A percentile compares a stretch with the other conserved stretches of the same genome.
These are phyloP conservation scores for Cytospora leucostoma DNA, from an alignment of 2,329 filamentous ascomycete genomes.

Conservation along the genomic window DNA sequence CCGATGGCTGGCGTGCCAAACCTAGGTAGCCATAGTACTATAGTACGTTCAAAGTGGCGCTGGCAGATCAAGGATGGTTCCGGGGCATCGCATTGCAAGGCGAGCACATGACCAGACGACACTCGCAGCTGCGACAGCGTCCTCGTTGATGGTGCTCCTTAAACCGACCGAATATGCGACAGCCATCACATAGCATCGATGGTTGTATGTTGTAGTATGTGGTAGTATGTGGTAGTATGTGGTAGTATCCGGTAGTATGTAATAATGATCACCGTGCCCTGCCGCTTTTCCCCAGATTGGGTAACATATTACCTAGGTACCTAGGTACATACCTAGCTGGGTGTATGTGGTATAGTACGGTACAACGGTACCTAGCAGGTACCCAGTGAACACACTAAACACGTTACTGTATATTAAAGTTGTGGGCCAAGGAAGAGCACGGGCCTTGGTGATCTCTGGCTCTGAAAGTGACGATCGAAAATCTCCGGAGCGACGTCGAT, in stretches of 20 bases:
- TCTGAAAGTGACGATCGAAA: not conserved
- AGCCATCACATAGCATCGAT: too few species aligned
- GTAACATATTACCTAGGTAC: too few species aligned
- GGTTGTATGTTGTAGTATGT: too few species aligned
- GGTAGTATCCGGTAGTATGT: not conserved
- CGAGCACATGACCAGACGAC: slow-evolving; percentile 1
- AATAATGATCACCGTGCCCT: not conserved
- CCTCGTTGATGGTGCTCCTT: too few species aligned
- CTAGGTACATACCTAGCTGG: not conserved
- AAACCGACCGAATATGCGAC: too few species aligned
- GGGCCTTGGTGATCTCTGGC: not conserved
- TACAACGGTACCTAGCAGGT: not conserved
- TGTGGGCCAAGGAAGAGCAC: not conserved
- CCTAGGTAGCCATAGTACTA: not conserved
- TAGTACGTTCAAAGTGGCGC: not conserved
- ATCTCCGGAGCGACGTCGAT: slow-evolving; percentile 1
- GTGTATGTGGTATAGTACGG: not conserved
- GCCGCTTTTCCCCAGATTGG: too few species aligned
- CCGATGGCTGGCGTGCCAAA: not conserved
- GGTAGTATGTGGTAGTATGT: not conserved
- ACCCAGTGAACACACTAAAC: too few species aligned
- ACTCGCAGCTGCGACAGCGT: not conserved
- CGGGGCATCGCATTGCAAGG: slow-evolving; percentile 1
- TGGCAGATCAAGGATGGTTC: not conserved
- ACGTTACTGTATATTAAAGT: not conserved